A percentile compares a stretch with the other conserved stretches of the same genome.
These are phyloP conservation scores for Moesziomyces antarcticus DNA, from an alignment of 1,284 basidiomycete genomes.

Conservation along the genomic window DNA sequence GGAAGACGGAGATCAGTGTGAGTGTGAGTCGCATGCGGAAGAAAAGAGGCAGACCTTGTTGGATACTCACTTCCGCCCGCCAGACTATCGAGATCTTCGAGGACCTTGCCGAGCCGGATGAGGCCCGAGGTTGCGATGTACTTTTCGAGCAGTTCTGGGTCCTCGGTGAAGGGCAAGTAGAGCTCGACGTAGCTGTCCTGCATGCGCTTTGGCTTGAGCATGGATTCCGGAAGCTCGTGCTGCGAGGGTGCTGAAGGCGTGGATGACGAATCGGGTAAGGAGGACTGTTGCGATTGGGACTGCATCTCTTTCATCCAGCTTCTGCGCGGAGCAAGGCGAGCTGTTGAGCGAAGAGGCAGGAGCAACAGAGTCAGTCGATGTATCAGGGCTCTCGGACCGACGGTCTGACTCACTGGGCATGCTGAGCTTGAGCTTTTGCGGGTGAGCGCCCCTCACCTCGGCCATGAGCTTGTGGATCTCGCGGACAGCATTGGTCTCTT, in stretches of 20 bases:
- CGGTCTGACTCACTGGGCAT: conserved; percentile 35
- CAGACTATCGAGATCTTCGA: conserved; percentile 68
- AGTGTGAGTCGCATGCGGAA: background rate
- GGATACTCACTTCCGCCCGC: conserved; percentile 51
- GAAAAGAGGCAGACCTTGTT: background rate
- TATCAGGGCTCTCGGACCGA: background rate
- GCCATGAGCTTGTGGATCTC: conserved; percentile 49
- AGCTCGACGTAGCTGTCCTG: conserved; percentile 66
- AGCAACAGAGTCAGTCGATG: background rate
- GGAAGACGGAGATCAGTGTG: background rate
- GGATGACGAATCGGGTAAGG: background rate
- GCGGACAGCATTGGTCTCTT: conserved; percentile 52
- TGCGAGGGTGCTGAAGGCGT: conserved; percentile 1
- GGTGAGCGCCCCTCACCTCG: conserved; percentile 37
- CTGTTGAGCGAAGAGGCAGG: background rate
- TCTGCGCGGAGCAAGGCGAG: conserved; percentile 42
- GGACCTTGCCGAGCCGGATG: conserved; percentile 67
- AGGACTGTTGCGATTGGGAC: conserved; percentile 12
- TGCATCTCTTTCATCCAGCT: conserved; percentile 54
- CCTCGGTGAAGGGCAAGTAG: conserved; percentile 64
- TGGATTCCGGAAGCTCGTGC: conserved; percentile 26
- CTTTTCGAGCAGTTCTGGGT: conserved; percentile 61
- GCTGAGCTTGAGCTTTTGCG: conserved; percentile 44
- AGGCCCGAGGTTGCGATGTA: conserved; percentile 67
- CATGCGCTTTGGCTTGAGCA: conserved; percentile 59